Conservation (phyloP, 164 flowering plant species). For the grape (Vitis vinifera) region DNA sequence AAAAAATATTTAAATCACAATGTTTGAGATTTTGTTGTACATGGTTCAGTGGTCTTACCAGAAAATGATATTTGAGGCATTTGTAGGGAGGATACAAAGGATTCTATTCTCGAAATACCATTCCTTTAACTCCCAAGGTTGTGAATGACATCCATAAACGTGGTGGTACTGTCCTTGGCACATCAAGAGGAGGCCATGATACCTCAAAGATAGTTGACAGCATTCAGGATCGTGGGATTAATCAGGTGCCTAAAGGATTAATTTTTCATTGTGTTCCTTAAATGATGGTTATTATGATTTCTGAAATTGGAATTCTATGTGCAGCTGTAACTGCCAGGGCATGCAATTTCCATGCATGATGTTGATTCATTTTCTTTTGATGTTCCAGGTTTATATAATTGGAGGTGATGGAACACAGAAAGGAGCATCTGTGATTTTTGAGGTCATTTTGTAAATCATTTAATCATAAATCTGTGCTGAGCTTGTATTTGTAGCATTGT, state of each 20-base stretch:
- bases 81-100: slow-evolving; percentile 80
- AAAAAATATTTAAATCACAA: too few species aligned
- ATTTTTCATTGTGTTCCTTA: not conserved
- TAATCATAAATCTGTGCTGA: too few species aligned
- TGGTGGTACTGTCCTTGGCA: slow-evolving; percentile 83
- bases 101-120: slow-evolving; percentile 70
- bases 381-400: slow-evolving; percentile 68
- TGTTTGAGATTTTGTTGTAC: not conserved
- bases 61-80: not conserved
- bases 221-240: slow-evolving; percentile 87
- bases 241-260: slow-evolving; percentile 48
- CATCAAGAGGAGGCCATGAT: slow-evolving; percentile 91
- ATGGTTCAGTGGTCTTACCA: not conserved
- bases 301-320: not conserved
- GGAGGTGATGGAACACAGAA: slow-evolving; percentile 93
- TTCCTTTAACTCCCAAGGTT: slow-evolving; percentile 59
- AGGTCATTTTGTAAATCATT: slow-evolving; percentile 37
- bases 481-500: not conserved
- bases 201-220: slow-evolving; percentile 80
- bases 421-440: slow-evolving; percentile 76
- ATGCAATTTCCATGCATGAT: too few species aligned
- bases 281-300: not conserved
- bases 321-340: not conserved
- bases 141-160: slow-evolving; percentile 88
- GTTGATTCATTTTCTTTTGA: not conserved